Conservation (phyloP, 2,329 filamentous ascomycete genomes). For the Epichloe gansuensis region DNA sequence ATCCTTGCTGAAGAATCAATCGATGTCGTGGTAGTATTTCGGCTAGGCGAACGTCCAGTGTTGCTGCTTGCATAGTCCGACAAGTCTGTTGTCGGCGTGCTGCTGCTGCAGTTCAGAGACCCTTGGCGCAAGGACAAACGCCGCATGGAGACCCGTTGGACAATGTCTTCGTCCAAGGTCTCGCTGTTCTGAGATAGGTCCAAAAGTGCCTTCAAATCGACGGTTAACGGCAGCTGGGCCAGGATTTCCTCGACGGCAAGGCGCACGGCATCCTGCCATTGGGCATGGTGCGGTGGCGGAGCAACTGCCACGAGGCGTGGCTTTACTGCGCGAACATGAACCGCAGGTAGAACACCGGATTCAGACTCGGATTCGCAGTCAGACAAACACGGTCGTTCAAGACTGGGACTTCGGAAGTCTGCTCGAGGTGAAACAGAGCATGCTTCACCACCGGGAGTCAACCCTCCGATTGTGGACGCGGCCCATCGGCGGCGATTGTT, state of each 20-base stretch:
- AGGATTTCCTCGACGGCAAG: slow-evolving; percentile 6
- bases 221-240: slow-evolving; percentile 4
- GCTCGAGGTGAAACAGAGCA: neutral
- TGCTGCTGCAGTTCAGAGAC: slow-evolving; percentile 26
- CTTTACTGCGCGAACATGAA: neutral
- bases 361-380: neutral
- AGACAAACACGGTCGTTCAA: neutral
- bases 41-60: slow-evolving; percentile 27
- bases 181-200: slow-evolving; percentile 1
- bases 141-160: slow-evolving; percentile 4
- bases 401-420: neutral
- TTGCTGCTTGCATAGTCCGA: slow-evolving; percentile 29
- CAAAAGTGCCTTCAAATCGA: slow-evolving; percentile 2
- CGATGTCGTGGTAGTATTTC: slow-evolving; percentile 33
- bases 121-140: slow-evolving; percentile 19
- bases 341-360: neutral
- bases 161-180: slow-evolving; percentile 1
- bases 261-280: slow-evolving; percentile 5
- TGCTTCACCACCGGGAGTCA: neutral
- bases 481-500: neutral
- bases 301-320: neutral
- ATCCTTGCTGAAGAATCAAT: slow-evolving; percentile 19
- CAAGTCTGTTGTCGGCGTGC: slow-evolving; percentile 23
- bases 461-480: neutral
- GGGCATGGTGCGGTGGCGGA: neutral